phyloP scores from a whole-genome alignment of 371 early-diverging fungal species.

The Syncephalastrum racemosum region DNA sequence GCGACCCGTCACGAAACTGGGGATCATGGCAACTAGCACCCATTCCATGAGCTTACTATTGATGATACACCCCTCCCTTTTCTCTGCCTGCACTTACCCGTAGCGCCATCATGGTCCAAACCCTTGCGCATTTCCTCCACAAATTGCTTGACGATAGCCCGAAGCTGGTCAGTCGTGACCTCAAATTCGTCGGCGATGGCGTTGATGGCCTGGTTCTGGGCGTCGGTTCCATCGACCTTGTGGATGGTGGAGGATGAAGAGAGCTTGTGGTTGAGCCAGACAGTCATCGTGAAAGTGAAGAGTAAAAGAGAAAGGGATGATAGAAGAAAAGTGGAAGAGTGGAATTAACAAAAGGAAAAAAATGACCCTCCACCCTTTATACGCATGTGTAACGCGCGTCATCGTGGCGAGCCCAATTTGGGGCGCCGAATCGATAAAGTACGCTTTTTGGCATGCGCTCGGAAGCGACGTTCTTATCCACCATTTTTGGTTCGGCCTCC shows the following conservation, averaged over 20 bases:
- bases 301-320: slow-evolving; percentile 12
- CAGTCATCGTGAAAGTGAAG: slow-evolving; percentile 6
- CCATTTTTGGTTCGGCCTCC: no score
- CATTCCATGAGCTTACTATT: not conserved
- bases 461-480: no score
- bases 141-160: slow-evolving; percentile 64
- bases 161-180: slow-evolving; percentile 52
- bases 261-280: slow-evolving; percentile 8
- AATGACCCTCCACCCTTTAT: no score
- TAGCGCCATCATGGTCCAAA: slow-evolving; percentile 58
- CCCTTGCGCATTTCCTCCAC: slow-evolving; percentile 75
- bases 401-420: no score
- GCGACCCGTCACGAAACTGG: slow-evolving; percentile 78
- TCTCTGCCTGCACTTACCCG: slow-evolving; percentile 24
- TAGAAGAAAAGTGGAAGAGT: slow-evolving; percentile 11
- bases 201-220: slow-evolving; percentile 38
- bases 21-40: slow-evolving; percentile 58
- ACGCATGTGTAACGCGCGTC: no score
- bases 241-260: not conserved
- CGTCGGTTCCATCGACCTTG: slow-evolving; percentile 23
- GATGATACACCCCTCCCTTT: not conserved
- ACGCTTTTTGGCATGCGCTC: no score
- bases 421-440: no score
- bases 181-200: slow-evolving; percentile 56
- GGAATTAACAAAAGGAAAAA: slow-evolving; percentile 6